Percentiles rank a stretch among this genome's conserved stretches.
phyloP scores from a whole-genome alignment of 164 flowering plant genomes.

The Platanus orientalis region DNA sequence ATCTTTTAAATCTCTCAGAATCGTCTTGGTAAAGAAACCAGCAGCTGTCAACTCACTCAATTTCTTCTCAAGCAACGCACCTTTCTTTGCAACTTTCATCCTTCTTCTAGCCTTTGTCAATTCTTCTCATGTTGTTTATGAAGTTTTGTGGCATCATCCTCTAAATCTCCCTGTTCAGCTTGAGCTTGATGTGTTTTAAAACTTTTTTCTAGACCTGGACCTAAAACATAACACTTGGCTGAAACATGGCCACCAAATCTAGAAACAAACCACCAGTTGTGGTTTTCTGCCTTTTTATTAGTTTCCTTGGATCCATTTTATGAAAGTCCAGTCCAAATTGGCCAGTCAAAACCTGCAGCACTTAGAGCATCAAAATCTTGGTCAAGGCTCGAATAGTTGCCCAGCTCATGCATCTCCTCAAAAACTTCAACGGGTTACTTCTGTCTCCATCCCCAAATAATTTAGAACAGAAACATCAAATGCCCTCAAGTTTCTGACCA shows the following conservation, averaged over 20 bases:
- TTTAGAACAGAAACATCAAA: constrained; percentile 82
- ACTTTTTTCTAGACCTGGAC: constrained; percentile 44
- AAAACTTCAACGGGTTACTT: constrained; percentile 41
- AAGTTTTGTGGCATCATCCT: too few species aligned
- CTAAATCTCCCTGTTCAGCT: too few species aligned
- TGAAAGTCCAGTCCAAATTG: constrained; percentile 78
- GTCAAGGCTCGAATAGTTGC: constrained; percentile 81
- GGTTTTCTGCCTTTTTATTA: constrained; percentile 78
- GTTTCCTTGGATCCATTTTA: constrained; percentile 79
- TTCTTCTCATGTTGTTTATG: too few species aligned
- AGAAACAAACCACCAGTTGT: constrained; percentile 76
- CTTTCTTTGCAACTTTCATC: too few species aligned
- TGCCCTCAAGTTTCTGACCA: constrained; percentile 42
- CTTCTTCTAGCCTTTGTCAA: too few species aligned
- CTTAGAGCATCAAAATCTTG: constrained; percentile 88
- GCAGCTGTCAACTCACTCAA: too few species aligned
- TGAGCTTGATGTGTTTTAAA: constrained; percentile 41
- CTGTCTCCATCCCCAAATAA: constrained; percentile 29
- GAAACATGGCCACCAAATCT: constrained; percentile 88
- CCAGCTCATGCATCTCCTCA: constrained; percentile 68
- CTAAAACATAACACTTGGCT: constrained; percentile 53
- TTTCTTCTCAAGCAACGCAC: too few species aligned
- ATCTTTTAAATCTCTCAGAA: too few species aligned
- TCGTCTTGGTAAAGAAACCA: too few species aligned
- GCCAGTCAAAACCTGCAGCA: constrained; percentile 72